Base-by-base conservation (phyloP, 345 rosid species). In the Excoecaria cochinchinensis region DNA sequence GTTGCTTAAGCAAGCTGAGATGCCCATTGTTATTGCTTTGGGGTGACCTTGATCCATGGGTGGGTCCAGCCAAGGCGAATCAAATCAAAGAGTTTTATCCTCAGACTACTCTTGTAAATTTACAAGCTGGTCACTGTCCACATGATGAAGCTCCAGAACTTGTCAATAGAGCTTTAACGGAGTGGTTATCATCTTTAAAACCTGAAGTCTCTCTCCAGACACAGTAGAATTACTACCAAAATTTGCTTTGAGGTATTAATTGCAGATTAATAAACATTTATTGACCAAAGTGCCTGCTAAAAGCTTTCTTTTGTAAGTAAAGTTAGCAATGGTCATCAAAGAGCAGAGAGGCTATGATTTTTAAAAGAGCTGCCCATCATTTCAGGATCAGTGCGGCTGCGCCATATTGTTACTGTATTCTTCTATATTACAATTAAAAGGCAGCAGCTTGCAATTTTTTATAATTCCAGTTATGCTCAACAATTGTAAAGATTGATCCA, bases 41-140 rank as follows among this genome's bases (percentile, higher is more conserved):
- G 99, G 99, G 96, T 0, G 98, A 95, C 78, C 83, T 95, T 40
- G 97, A 93, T 69, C 98, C 98, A 5, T 95, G 98, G 99, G 95
- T 90, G 0, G 95, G 98, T 52, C 93, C 97, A n/a, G 76, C 95
- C 31, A 93, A 95, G 89, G 99, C 99, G 3, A 83, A 58, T 69
- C 80, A 89, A 44, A 93, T 95, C 86, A 93, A 90, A 85, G 98
- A 87, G 69, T 90, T 85, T 77, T 91, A 95, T 74, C 87, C 90
- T 0, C 87, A 83, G 7, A 84, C 98, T 8, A 85, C 93, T 8
- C 76, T 90, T 0, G 94, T 95, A 71, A 89, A 89, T 84, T 83
- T 93, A 24, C 92, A 95, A 82, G 96, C 98, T 3, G 99, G 97
- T 22, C 99, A 95, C 74, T 95, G 98, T 71, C 99, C 99, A 1